Base-by-base conservation (phyloP, 208 protist species). In the Angomonas ambiguus region DNA sequence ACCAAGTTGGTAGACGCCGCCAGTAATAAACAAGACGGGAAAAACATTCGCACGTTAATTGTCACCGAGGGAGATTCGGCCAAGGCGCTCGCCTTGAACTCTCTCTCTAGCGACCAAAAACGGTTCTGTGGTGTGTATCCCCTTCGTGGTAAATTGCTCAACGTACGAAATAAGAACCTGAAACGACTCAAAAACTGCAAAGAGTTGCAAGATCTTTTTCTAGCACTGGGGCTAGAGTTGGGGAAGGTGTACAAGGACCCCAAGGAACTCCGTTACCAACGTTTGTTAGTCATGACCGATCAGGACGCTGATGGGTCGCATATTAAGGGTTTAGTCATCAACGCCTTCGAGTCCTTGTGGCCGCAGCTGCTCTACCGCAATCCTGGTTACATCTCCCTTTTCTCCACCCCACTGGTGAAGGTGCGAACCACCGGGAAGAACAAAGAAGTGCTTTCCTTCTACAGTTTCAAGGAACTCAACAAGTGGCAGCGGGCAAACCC, bases 281-380 rank as follows among this genome's bases (percentile, higher is more conserved):
- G 93, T 33, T 59, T 99, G 48, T 99, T 99, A 85, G 91, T 99
- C 33, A 99, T 99, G 99, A 96, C 98, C 1, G 99, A 99, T 94
- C 94, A 97, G 86, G 99, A 99, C 91, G 91, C 97, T 34, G 99
- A 99, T 87, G 99, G 99, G n/a, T 99, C 99, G 55, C 99, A 99
- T 86, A 99, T 99, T 79, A 99, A 99, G 74, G 99, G 99, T 56
- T 87, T 99, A 18, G 76, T 99, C 31, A 99, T 99, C 79, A 99
- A 99, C 88, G 97, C 99, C 56, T 91, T 99, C 35, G 97, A 99
- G 80, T 88, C 92, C 31, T 98, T 99, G 72, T 99, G 98, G 98
- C 98, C 99, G 25, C 68, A 72, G 16, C 82, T 99, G 24, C 81
- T 99, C 56, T 79, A 90, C 62, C 75, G 83, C 35, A 86, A 88